These are phyloP conservation scores for Trichophyton rubrum DNA, from an alignment of 2,329 filamentous ascomycete genomes.

Conservation along the genomic window DNA sequence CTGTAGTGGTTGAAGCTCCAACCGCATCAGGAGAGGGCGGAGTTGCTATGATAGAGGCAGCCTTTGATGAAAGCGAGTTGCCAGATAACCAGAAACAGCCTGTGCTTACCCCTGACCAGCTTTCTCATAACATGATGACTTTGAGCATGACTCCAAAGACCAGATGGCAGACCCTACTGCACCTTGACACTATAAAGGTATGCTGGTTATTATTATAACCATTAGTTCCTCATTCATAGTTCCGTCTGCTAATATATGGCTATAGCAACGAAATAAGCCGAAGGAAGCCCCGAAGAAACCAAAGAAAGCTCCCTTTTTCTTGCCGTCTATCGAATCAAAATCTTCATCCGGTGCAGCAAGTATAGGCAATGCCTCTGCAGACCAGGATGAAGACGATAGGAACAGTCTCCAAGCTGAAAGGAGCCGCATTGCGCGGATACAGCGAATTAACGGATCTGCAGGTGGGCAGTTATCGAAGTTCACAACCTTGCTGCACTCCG, in stretches of 20 bases:
- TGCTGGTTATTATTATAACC: not conserved
- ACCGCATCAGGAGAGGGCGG: constrained; percentile 75
- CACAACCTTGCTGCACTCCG: constrained; percentile 36
- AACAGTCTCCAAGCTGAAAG: constrained; percentile 36
- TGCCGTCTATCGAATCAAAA: constrained; percentile 41
- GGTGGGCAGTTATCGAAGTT: constrained; percentile 26
- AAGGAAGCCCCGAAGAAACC: constrained; percentile 82
- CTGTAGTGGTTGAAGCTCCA: constrained; percentile 53
- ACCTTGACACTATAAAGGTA: constrained; percentile 71
- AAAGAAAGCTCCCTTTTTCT: constrained; percentile 91
- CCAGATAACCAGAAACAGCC: constrained; percentile 41
- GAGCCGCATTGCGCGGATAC: constrained; percentile 58
- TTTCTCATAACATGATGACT: constrained; percentile 72
- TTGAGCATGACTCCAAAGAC: constrained; percentile 80
- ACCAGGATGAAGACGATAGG: constrained; percentile 18
- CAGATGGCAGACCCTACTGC: constrained; percentile 85
- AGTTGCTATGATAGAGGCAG: constrained; percentile 60
- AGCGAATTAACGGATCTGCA: constrained; percentile 34
- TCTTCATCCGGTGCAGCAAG: constrained; percentile 17
- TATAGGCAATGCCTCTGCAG: constrained; percentile 19
- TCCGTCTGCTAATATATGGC: not conserved
- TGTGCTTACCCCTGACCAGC: constrained; percentile 54
- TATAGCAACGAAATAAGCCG: constrained; percentile 77
- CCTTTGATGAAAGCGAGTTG: constrained; percentile 48
- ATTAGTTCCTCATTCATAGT: not conserved